A percentile compares a stretch with the other conserved stretches of the same genome.
These are phyloP conservation scores for Amanita pallidorosea DNA, from an alignment of 768 basidiomycete species.

Conservation along the genomic window DNA sequence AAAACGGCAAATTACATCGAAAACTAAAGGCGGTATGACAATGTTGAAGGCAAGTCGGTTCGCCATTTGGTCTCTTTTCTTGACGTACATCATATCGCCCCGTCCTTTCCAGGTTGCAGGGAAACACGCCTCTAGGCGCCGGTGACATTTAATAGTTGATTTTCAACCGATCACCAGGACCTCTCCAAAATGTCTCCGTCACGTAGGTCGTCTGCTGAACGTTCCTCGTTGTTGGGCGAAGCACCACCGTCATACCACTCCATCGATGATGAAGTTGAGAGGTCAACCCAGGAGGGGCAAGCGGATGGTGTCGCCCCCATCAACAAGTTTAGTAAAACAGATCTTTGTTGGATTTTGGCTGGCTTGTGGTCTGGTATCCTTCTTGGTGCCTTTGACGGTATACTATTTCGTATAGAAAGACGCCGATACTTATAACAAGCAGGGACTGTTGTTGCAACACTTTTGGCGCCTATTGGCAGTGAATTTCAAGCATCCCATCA, in stretches of 20 bases:
- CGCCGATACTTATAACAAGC: constrained; percentile 7
- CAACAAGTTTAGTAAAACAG: constrained; percentile 38
- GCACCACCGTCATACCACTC: constrained; percentile 37
- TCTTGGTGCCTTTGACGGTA: constrained; percentile 79
- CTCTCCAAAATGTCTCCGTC: constrained; percentile 31
- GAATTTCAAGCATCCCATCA: constrained; percentile 73
- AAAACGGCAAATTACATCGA: constrained; percentile 32
- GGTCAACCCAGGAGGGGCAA: background rate
- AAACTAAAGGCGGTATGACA: constrained; percentile 14
- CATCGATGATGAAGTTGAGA: constrained; percentile 26
- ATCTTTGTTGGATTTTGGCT: constrained; percentile 61
- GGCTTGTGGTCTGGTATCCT: constrained; percentile 80
- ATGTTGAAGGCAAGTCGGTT: constrained; percentile 22
- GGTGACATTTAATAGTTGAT: constrained; percentile 17
- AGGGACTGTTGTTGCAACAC: constrained; percentile 84
- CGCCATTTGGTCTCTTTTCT: constrained; percentile 20
- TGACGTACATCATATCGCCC: constrained; percentile 15
- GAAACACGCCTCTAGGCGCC: constrained; percentile 13
- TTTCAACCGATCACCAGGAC: background rate
- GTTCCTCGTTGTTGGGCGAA: constrained; percentile 49
- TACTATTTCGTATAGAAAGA: constrained; percentile 11
- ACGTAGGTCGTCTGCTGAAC: constrained; percentile 30
- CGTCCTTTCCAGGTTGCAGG: constrained; percentile 26
- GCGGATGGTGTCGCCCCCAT: constrained; percentile 12
- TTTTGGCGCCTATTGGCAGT: constrained; percentile 77